Conservation (phyloP, 371 early-diverging fungal genomes). For the Mortierella sp. region DNA sequence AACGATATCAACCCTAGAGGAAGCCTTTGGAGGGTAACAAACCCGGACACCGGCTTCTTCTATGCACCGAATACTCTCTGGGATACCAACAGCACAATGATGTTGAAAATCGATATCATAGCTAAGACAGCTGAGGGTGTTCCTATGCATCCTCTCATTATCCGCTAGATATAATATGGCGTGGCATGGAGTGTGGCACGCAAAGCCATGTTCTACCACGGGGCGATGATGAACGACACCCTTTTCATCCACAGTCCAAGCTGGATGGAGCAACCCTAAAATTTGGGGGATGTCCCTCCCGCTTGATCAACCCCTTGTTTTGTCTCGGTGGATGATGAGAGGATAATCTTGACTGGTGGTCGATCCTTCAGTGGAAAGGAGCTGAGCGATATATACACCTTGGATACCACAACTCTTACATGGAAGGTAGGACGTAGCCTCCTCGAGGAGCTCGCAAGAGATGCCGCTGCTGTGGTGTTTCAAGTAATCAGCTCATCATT, state of each 20-base stretch:
- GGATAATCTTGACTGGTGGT: constrained; percentile 31
- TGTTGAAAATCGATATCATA: neutral
- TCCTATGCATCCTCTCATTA: neutral
- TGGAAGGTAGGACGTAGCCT: constrained; percentile 21
- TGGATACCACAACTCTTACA: constrained; percentile 18
- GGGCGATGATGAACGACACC: too few species aligned
- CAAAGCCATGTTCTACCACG: constrained; percentile 2
- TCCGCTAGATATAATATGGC: neutral
- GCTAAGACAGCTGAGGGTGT: neutral
- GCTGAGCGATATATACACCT: constrained; percentile 19
- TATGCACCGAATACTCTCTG: constrained; percentile 12
- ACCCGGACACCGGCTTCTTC: constrained; percentile 13
- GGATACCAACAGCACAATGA: neutral
- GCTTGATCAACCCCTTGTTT: constrained; percentile 2
- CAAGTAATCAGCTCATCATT: constrained; percentile 18
- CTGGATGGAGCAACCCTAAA: neutral
- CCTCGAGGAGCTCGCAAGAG: neutral
- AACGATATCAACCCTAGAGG: too few species aligned
- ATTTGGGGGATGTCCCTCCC: neutral
- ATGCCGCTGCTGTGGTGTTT: constrained; percentile 24
- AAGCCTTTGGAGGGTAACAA: constrained; percentile 2
- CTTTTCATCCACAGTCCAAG: neutral
- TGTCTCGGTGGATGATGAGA: constrained; percentile 14
- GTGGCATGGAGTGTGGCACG: constrained; percentile 10
- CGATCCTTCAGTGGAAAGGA: too few species aligned